A percentile compares a stretch with the other conserved stretches of the same genome.
Conservation (phyloP, 768 basidiomycete species). For the Naematelia aurantialba region DNA sequence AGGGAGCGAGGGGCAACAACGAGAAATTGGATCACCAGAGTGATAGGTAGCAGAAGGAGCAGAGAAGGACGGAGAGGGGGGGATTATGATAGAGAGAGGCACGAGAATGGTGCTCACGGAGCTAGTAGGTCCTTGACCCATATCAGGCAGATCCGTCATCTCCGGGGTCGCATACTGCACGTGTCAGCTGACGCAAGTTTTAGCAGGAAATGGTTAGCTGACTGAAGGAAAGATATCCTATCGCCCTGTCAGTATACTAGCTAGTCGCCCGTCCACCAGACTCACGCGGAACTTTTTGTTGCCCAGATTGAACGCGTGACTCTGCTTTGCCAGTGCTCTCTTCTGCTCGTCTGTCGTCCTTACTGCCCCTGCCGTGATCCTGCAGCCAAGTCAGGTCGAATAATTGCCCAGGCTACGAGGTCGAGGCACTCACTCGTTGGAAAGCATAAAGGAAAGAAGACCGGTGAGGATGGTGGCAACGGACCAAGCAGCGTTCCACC, state of each 20-base stretch:
- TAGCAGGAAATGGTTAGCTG: conserved; percentile 44
- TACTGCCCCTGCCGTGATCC: conserved; percentile 89
- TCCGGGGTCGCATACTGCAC: conserved; percentile 65
- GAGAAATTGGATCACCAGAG: no score
- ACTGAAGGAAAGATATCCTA: conserved; percentile 82
- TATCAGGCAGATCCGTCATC: conserved; percentile 79
- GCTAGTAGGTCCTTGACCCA: conserved; percentile 57
- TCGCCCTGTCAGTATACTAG: background rate
- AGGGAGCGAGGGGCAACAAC: no score
- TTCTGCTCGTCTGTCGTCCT: conserved; percentile 76
- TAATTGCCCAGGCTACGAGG: background rate
- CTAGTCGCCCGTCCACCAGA: conserved; percentile 3
- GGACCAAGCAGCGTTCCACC: conserved; percentile 48
- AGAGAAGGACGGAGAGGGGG: conserved; percentile 14
- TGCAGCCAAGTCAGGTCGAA: conserved; percentile 7
- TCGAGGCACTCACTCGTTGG: conserved; percentile 26
- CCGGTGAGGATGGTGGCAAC: conserved; percentile 75
- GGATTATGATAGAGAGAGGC: conserved; percentile 35
- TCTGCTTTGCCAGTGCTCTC: conserved; percentile 66
- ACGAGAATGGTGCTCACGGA: conserved; percentile 9
- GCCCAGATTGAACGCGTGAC: conserved; percentile 78
- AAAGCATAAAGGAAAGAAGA: conserved; percentile 53
- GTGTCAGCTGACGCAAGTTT: background rate
- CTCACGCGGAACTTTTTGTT: conserved; percentile 67
- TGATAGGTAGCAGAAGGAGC: no score